phyloP scores from a whole-genome alignment of 805 yeast genomes.

The Ogataea siamensis region DNA sequence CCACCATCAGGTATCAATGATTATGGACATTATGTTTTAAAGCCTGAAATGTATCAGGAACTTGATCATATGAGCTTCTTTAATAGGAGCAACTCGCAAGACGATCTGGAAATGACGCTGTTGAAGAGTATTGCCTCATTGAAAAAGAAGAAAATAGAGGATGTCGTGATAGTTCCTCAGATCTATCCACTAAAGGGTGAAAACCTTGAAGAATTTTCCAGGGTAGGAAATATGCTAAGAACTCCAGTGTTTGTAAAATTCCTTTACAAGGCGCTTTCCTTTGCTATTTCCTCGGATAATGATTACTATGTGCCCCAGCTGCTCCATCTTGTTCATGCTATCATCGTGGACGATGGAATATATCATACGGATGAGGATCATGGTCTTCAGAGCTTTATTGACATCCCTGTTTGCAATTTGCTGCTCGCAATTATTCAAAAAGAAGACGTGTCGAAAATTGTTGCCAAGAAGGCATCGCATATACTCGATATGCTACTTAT shows the following conservation, averaged over 20 bases:
- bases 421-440: constrained; percentile 52
- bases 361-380: constrained; percentile 39
- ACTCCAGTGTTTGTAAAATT: constrained; percentile 54
- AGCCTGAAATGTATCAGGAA: constrained; percentile 39
- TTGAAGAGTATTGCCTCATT: constrained; percentile 41
- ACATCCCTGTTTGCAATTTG: constrained; percentile 55
- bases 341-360: constrained; percentile 36
- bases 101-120: constrained; percentile 49
- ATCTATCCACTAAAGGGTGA: constrained; percentile 32
- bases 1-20: constrained; percentile 69
- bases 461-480: constrained; percentile 54
- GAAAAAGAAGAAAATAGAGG: constrained; percentile 37
- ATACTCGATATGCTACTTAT: constrained; percentile 50
- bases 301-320: constrained; percentile 57
- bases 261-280: constrained; percentile 54
- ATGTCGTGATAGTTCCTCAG: constrained; percentile 50
- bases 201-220: constrained; percentile 32
- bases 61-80: constrained; percentile 59
- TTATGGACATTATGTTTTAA: constrained; percentile 64
- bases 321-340: constrained; percentile 70
- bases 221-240: constrained; percentile 51
- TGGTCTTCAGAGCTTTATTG: constrained; percentile 37
- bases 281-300: constrained; percentile 47
- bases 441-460: constrained; percentile 44
- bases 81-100: constrained; percentile 48